phyloP scores from a whole-genome alignment of 352 stramenopile species.

The Phytophthora colocasiae region DNA sequence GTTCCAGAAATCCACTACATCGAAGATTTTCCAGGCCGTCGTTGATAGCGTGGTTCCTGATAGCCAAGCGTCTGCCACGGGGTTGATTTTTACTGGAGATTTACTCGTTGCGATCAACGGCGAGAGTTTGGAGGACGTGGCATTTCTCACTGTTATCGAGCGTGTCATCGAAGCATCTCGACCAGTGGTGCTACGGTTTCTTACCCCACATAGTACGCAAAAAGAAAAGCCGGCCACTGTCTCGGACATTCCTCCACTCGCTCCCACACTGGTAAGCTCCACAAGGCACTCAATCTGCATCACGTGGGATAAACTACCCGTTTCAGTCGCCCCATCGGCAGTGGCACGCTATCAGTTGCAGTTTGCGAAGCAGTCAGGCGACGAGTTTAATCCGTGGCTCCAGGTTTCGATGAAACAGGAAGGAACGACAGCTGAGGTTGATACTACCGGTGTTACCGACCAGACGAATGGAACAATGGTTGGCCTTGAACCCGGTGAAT shows the following conservation, averaged over 20 bases:
- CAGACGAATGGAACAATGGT: constrained; percentile 75
- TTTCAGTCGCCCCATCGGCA: constrained; percentile 16
- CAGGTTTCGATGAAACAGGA: constrained; percentile 64
- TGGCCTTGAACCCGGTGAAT: constrained; percentile 59
- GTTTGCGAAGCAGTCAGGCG: constrained; percentile 67
- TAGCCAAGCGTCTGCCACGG: constrained; percentile 76
- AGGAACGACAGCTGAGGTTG: constrained; percentile 42
- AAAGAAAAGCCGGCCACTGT: constrained; percentile 42
- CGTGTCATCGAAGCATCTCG: constrained; percentile 75
- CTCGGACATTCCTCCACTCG: constrained; percentile 64
- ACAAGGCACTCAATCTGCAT: constrained; percentile 69
- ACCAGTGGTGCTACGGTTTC: constrained; percentile 73
- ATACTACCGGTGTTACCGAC: constrained; percentile 50
- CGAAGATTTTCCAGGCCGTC: constrained; percentile 73
- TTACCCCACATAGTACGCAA: constrained; percentile 55
- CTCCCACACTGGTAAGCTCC: constrained; percentile 73
- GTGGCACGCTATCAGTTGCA: constrained; percentile 66
- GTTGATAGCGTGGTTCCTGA: constrained; percentile 86
- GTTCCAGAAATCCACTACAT: constrained; percentile 73
- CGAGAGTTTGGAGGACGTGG: constrained; percentile 61
- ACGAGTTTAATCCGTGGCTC: constrained; percentile 66
- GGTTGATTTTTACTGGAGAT: constrained; percentile 74
- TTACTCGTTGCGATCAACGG: constrained; percentile 81
- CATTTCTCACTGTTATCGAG: constrained; percentile 81
- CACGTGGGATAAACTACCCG: constrained; percentile 59